Conservation (phyloP, 2,329 filamentous ascomycete species). For the Fusarium heterosporum region DNA sequence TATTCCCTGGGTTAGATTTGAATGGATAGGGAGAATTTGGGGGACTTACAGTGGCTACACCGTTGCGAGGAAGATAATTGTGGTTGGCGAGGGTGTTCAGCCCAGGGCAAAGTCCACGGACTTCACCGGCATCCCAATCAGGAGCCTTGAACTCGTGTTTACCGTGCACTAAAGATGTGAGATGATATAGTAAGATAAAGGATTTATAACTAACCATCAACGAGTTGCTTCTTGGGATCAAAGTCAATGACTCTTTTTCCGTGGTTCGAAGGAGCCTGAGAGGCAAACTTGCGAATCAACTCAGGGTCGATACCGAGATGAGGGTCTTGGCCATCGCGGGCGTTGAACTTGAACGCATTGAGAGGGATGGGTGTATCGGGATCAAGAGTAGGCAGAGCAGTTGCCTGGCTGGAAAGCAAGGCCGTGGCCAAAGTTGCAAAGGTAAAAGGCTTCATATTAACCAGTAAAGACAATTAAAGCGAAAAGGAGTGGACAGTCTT, state of each 20-base stretch:
- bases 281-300: constrained; percentile 32
- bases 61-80: constrained; percentile 42
- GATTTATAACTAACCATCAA: constrained; percentile 15
- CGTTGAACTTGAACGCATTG: constrained; percentile 25
- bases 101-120: constrained; percentile 39
- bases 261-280: constrained; percentile 19
- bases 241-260: constrained; percentile 29
- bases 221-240: constrained; percentile 28
- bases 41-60: constrained; percentile 37
- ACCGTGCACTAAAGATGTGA: constrained; percentile 22
- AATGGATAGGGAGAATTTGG: fast-evolving
- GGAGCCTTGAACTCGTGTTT: constrained; percentile 32
- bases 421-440: constrained; percentile 19
- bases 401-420: constrained; percentile 23
- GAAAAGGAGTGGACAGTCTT: constrained; percentile 18
- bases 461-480: background rate
- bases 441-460: constrained; percentile 31
- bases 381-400: constrained; percentile 21
- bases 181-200: fast-evolving
- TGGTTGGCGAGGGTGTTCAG: constrained; percentile 40
- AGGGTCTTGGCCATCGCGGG: constrained; percentile 13
- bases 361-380: constrained; percentile 29
- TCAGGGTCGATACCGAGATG: constrained; percentile 34
- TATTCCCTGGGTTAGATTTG: background rate
- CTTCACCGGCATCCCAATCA: constrained; percentile 29